These are phyloP conservation scores for Candida smagusa DNA, from an alignment of 1,139 yeast genomes.

Conservation along the genomic window DNA sequence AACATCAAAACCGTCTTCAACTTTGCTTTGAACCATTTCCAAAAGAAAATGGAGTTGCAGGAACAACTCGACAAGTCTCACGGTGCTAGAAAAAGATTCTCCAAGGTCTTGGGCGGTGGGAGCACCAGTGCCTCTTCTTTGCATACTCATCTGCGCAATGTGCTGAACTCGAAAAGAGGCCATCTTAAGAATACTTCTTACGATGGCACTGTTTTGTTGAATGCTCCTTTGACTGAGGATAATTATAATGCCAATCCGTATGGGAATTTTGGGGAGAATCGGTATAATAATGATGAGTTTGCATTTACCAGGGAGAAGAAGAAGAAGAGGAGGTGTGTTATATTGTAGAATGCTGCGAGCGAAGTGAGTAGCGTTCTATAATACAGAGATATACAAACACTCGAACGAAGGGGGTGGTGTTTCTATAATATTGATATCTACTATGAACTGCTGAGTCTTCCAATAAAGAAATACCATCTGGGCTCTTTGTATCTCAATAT, in stretches of 20 bases:
- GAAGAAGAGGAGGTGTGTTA: constrained; percentile 30
- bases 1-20: constrained; percentile 70
- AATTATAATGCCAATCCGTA: constrained; percentile 29
- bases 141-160: constrained; percentile 9
- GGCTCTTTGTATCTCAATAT: no score
- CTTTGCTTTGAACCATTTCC: constrained; percentile 41
- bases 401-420: no score
- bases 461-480: no score
- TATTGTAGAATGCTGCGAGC: constrained; percentile 19
- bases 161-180: constrained; percentile 11
- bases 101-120: constrained; percentile 25
- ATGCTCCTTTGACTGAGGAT: constrained; percentile 40
- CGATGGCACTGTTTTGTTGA: constrained; percentile 36
- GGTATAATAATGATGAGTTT: constrained; percentile 42
- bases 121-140: constrained; percentile 10
- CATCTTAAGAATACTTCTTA: constrained; percentile 38
- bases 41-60: constrained; percentile 31
- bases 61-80: constrained; percentile 38
- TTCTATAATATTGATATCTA: no score
- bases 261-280: constrained; percentile 18
- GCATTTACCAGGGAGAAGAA: constrained; percentile 36
- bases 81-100: constrained; percentile 28
- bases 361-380: not conserved
- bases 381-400: no score
- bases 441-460: no score